A percentile compares a stretch with the other conserved stretches of the same genome.
Conservation (phyloP, 768 basidiomycete species). For the Trametes meyenii region DNA sequence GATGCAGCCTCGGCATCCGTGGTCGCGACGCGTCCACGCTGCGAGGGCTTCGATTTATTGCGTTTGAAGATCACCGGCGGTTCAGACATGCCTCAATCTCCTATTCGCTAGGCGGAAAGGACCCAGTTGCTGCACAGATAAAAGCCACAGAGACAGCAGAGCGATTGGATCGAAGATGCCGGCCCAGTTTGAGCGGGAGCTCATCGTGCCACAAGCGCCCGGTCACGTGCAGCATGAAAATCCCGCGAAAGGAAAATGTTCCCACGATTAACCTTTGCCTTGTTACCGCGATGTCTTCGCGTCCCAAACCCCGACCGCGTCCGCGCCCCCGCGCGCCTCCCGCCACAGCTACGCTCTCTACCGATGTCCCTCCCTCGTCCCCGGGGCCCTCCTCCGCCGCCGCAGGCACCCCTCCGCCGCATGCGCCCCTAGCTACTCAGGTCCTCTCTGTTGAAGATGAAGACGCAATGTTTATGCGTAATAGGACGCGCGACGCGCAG, state of each 20-base stretch:
- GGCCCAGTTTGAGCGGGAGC: not conserved
- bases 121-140: not conserved
- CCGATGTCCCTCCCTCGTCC: slow-evolving; percentile 17
- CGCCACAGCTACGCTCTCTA: slow-evolving; percentile 8
- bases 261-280: slow-evolving; percentile 30
- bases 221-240: slow-evolving; percentile 18
- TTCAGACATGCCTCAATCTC: slow-evolving; percentile 30
- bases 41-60: slow-evolving; percentile 42
- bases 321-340: slow-evolving; percentile 44
- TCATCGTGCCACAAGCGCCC: slow-evolving; percentile 4
- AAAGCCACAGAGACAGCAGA: not conserved
- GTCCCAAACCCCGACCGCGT: slow-evolving; percentile 38
- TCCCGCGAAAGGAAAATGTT: slow-evolving; percentile 25
- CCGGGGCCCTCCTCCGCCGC: slow-evolving; percentile 17
- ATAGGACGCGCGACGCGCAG: slow-evolving; percentile 54
- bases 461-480: slow-evolving; percentile 73
- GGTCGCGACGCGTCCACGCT: slow-evolving; percentile 37
- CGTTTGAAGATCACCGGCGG: slow-evolving; percentile 47
- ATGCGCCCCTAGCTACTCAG: slow-evolving; percentile 9
- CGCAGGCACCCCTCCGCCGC: slow-evolving; percentile 8
- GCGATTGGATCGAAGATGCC: not conserved
- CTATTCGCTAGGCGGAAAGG: not conserved
- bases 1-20: slow-evolving; percentile 35
- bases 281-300: slow-evolving; percentile 38
- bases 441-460: slow-evolving; percentile 46